These are phyloP conservation scores for Rhododendron molle DNA, from an alignment of 148 eudicot genomes.

Conservation along the genomic window DNA sequence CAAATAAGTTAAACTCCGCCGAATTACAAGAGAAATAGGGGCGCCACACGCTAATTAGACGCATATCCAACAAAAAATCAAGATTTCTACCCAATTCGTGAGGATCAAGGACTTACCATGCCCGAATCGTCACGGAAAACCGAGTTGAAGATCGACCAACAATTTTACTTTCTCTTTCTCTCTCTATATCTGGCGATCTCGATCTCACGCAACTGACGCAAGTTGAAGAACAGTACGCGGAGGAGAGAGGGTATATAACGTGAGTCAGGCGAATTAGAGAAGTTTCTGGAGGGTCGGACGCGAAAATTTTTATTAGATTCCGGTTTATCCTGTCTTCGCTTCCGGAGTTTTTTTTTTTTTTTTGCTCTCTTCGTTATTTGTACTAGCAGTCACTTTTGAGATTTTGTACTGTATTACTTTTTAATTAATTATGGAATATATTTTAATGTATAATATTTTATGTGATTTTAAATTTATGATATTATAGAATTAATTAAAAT, in stretches of 20 bases:
- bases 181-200: not conserved
- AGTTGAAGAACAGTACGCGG: not conserved
- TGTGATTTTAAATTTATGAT: too few relatives aligned
- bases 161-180: not conserved
- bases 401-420: too few relatives aligned
- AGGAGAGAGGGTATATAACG: not conserved
- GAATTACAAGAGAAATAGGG: not conserved
- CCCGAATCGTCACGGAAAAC: not conserved
- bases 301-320: constrained; percentile 2
- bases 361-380: not conserved
- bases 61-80: not conserved
- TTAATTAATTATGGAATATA: too few relatives aligned
- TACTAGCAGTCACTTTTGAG: too few relatives aligned
- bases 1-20: not conserved
- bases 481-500: too few relatives aligned
- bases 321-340: not conserved
- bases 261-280: constrained; percentile 2
- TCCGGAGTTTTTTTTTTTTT: not conserved
- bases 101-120: not conserved
- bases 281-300: constrained; percentile 33
- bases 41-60: not conserved
- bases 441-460: too few relatives aligned
- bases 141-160: not conserved
- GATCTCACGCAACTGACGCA: not conserved
- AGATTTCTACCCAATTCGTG: not conserved